Evolutionary conservation across 2,329 filamentous ascomycete genomes (phyloP).

Genomic region (Claviceps maximensis): DNA sequence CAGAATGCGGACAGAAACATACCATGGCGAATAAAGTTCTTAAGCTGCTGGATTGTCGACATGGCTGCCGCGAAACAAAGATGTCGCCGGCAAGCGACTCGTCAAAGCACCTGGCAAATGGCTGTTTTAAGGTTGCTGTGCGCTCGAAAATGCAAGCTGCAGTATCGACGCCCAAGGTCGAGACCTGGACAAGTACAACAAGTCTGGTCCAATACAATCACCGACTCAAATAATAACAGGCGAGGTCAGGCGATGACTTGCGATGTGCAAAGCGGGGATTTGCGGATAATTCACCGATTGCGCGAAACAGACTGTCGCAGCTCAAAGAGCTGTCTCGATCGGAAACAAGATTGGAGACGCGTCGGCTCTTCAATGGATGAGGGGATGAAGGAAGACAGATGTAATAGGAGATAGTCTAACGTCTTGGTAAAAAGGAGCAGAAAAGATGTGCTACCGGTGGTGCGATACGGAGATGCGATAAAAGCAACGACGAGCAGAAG

Average conservation of each 20-base stretch:
- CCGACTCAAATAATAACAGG: not conserved
- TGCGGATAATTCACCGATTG: not conserved
- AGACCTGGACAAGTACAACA: not conserved
- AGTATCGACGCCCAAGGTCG: not conserved
- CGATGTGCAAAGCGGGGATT: not conserved
- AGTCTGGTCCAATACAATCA: not conserved
- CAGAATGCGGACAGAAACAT: slow-evolving; percentile 8
- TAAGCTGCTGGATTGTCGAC: slow-evolving; percentile 83
- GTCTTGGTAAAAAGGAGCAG: not conserved
- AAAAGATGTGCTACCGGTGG: not conserved
- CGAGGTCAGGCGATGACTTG: not conserved
- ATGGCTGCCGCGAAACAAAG: slow-evolving; percentile 23
- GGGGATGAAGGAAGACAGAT: not conserved
- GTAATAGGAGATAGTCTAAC: not conserved
- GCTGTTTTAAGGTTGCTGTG: not conserved
- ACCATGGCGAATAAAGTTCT: slow-evolving; percentile 96
- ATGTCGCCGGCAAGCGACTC: slow-evolving; percentile 10
- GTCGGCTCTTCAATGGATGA: not conserved
- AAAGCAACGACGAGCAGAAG: not conserved
- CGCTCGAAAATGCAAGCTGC: not conserved
- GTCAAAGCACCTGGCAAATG: not conserved
- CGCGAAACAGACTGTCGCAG: not conserved
- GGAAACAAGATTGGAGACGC: not conserved
- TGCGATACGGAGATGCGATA: not conserved
- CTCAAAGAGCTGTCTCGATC: not conserved